phyloP scores from a whole-genome alignment of 2,329 filamentous ascomycete genomes.

The Dothideomycetes sp. region DNA sequence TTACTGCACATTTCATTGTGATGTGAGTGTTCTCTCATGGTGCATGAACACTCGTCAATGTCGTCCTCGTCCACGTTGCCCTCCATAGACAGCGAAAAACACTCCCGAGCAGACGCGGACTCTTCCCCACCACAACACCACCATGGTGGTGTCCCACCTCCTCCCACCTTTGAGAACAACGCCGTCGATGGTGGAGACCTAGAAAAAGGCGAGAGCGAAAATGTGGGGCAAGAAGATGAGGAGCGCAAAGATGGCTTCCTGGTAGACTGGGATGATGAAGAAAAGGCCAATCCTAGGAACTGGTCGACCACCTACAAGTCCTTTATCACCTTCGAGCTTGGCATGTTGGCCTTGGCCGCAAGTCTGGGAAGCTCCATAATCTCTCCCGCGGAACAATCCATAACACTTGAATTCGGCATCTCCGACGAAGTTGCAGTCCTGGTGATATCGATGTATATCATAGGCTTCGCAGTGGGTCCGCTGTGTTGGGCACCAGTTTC shows the following conservation, averaged over 20 bases:
- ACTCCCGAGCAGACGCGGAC: neutral
- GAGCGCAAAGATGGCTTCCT: slow-evolving; percentile 12
- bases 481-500: slow-evolving; percentile 29
- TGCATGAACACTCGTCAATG: too few species aligned
- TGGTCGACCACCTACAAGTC: slow-evolving; percentile 33
- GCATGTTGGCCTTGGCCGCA: slow-evolving; percentile 39
- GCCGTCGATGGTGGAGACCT: neutral
- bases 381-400: slow-evolving; percentile 31
- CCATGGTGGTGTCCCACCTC: too few species aligned
- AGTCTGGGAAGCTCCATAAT: slow-evolving; percentile 41
- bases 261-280: slow-evolving; percentile 60
- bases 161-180: too few species aligned
- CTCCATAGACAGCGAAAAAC: neutral
- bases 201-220: neutral
- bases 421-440: slow-evolving; percentile 34
- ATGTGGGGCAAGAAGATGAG: slow-evolving; percentile 1
- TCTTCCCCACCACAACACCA: neutral
- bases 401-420: too few species aligned
- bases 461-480: slow-evolving; percentile 16
- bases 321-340: slow-evolving; percentile 38
- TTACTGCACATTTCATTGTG: too few species aligned
- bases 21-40: too few species aligned
- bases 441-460: slow-evolving; percentile 36
- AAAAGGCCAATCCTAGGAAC: slow-evolving; percentile 44
- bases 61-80: slow-evolving; percentile 1